A percentile compares a stretch with the other conserved stretches of the same genome.
Conservation (phyloP, 352 stramenopile species). For the Bremia lactucae region DNA sequence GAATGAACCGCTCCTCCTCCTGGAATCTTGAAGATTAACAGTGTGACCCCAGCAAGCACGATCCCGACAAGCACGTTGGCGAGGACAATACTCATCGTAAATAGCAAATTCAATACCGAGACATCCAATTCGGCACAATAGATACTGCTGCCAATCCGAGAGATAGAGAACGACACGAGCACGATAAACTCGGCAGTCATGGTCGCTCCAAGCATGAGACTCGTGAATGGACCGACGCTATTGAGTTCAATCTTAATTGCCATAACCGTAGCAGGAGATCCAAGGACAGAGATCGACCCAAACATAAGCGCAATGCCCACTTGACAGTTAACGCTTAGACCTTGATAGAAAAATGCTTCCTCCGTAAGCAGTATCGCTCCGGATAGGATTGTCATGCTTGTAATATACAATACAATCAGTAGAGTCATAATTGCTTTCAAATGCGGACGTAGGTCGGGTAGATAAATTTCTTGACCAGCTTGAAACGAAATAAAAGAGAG, state of each 20-base stretch:
- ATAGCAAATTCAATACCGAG: slow-evolving; percentile 39
- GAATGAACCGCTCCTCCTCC: slow-evolving; percentile 5
- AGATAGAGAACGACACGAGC: slow-evolving; percentile 50
- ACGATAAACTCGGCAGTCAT: slow-evolving; percentile 64
- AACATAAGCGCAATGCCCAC: slow-evolving; percentile 60
- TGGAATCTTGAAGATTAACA: slow-evolving; percentile 49
- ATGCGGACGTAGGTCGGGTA: slow-evolving; percentile 41
- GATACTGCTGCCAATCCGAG: slow-evolving; percentile 44
- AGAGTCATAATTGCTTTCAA: slow-evolving; percentile 46
- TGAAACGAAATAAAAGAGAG: slow-evolving; percentile 70
- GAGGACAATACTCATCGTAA: slow-evolving; percentile 42
- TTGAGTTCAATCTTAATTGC: slow-evolving; percentile 71
- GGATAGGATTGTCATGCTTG: slow-evolving; percentile 39
- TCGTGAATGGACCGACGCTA: slow-evolving; percentile 57
- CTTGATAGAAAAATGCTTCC: slow-evolving; percentile 37
- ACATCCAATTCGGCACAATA: slow-evolving; percentile 46
- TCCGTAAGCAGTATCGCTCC: slow-evolving; percentile 21
- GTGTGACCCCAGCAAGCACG: slow-evolving; percentile 28
- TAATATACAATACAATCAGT: slow-evolving; percentile 28
- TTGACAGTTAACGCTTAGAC: slow-evolving; percentile 29
- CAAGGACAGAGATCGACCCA: slow-evolving; percentile 51
- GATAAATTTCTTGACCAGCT: slow-evolving; percentile 50
- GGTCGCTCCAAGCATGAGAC: slow-evolving; percentile 55
- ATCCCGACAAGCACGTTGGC: slow-evolving; percentile 38
- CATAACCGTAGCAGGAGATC: slow-evolving; percentile 53